Base-by-base conservation (phyloP, 2,329 filamentous ascomycete species). In the Alternaria gansuensis region DNA sequence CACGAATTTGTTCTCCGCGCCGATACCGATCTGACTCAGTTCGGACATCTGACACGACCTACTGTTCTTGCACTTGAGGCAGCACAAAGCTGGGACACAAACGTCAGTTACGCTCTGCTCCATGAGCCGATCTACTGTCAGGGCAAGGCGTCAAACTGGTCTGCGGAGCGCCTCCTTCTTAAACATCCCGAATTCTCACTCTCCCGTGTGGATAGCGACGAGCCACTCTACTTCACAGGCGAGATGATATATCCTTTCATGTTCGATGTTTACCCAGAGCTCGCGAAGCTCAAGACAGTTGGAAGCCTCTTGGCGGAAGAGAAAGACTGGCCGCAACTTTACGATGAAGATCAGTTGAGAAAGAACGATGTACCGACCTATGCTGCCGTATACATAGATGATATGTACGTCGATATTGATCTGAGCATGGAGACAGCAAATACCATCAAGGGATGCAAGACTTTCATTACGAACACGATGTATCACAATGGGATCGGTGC, bases 201-300 rank as follows among this genome's bases (percentile, higher is more conserved):
- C 6, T 50, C 80, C 2, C 76, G 75, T 7, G 70, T 77, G 36
- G 64, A 79, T 8, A 74, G 74, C 0, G 75, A 81, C 5, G 73
- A 79, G 2, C 88, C 89, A 0, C 81, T 95, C 23, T 90, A 85
- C 76, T 96, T 97, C 79, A 92, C 91, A 0, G 93, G 93, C 59
- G 94, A 98, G 80, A 97, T 97, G 92, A 86, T 97, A 50, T 97
- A 88, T 75, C 89, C 90, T 0, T 90, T 91, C 77, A 90, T 93
- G 83, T 93, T 97, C 66, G 87, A 93, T 36, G 89, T 89, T 14
- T 94, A 92, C 71, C 82, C 87, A 0, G 92, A 96, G 75, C 85
- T 98, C 21, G 80, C 80, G n/a, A 81, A 86, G 57, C 78, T 98
- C 45, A 85, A 84, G 54, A 81, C 86, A 10, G 89, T 88, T 0